Evolutionary conservation across 108 stramenopile species (phyloP), one percentile per base, ranked within the genome.

Genomic region (Seminavis robusta): DNA sequence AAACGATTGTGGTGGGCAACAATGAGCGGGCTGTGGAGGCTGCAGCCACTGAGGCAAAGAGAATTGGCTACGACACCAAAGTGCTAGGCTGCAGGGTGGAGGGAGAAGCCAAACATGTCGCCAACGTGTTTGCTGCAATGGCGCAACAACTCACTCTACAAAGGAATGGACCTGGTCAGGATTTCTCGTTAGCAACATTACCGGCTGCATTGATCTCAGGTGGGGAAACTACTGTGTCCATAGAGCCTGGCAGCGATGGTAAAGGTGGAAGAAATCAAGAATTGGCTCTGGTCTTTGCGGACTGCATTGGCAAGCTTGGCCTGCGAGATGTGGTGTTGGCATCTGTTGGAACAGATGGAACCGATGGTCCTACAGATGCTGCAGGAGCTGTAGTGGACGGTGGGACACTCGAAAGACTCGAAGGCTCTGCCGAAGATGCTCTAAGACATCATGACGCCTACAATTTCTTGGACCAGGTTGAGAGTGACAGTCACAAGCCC

Each of bases 251-350:
- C 19, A 66, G 56, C 54, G 61, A 29, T 33, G 92, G 92, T 23
- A 84, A 77, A 53, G 92, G 92, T 15, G 92, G 92, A 17, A 65
- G 92, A n/a, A 94, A 94, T 67, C 87, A 89, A 72, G 92, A 94
- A 81, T 59, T 94, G 39, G 82, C 82, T 7, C 55, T 94, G 11
- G 64, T 79, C 24, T 86, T 84, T 21, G 88, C 86, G 16, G 39
- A 84, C 19, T 52, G 69, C 49, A 41, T 90, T 45, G 56, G 75
- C 0, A 52, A 73, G 47, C 46, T 83, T 33, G 58, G 53, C 7
- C 51, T 94, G 56, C 68, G 80, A 23, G 76, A 90, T 63, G 78
- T 88, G 15, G 79, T 88, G 20, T 21, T 90, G 20, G 83, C 82
- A 8, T 78, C 79, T 56, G 71, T 78, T 8, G 92, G 92, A 2